phyloP scores from a whole-genome alignment of 2,329 filamentous ascomycete genomes.

The Cladophialophora bantiana region DNA sequence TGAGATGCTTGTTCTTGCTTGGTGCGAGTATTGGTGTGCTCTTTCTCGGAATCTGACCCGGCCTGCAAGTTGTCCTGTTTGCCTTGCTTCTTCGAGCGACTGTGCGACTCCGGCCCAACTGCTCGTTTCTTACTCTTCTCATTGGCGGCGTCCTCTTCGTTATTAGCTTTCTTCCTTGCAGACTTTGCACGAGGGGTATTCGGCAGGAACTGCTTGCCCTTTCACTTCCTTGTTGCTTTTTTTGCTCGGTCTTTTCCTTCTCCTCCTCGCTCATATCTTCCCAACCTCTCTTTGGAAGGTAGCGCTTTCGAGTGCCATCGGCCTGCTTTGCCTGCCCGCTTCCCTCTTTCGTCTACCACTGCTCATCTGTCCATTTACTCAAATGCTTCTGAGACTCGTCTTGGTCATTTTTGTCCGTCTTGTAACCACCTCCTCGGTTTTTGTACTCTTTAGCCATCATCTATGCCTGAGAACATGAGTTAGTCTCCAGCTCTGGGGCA shows the following conservation, averaged over 20 bases:
- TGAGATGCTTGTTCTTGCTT: constrained; percentile 11
- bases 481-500: background rate
- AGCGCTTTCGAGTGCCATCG: constrained; percentile 54
- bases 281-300: constrained; percentile 58
- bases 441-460: constrained; percentile 58
- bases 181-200: constrained; percentile 54
- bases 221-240: constrained; percentile 48
- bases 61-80: background rate
- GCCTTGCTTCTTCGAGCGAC: background rate
- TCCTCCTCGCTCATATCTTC: constrained; percentile 56
- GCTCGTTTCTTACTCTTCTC: background rate
- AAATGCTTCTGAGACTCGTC: constrained; percentile 55
- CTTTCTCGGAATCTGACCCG: background rate
- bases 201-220: constrained; percentile 54
- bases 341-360: constrained; percentile 60
- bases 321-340: constrained; percentile 52
- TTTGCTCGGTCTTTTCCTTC: constrained; percentile 53
- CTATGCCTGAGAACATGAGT: constrained; percentile 47
- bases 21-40: constrained; percentile 1
- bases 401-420: constrained; percentile 53
- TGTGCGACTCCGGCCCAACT: background rate
- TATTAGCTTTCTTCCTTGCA: constrained; percentile 48
- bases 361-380: constrained; percentile 56
- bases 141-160: constrained; percentile 37
- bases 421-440: constrained; percentile 56